phyloP scores from a whole-genome alignment of 441 rosid genomes.

The Jatropha multifida region DNA sequence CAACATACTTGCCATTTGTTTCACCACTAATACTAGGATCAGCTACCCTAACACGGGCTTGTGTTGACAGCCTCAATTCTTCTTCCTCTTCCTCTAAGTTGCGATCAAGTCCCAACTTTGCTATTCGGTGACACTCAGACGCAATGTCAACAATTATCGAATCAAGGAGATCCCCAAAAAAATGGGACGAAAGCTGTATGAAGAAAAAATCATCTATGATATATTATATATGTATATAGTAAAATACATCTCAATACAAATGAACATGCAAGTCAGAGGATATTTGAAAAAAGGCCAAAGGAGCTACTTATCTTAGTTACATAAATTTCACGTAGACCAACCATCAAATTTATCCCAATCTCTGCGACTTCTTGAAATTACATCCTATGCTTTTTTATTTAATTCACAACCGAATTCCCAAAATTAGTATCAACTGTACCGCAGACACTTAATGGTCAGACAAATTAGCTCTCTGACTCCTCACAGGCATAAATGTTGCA shows the following conservation, averaged over 20 bases:
- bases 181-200: conserved; percentile 63
- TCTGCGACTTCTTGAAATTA: too few species aligned
- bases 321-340: neutral
- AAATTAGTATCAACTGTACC: too few species aligned
- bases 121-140: conserved; percentile 90
- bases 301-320: neutral
- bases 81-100: conserved; percentile 87
- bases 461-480: too few species aligned
- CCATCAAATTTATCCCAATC: too few species aligned
- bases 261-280: neutral
- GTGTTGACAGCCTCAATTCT: conserved; percentile 75
- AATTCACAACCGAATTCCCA: too few species aligned
- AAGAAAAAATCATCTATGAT: neutral
- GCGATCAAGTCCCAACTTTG: conserved; percentile 78
- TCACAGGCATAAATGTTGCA: too few species aligned
- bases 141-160: conserved; percentile 92
- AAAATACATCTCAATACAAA: neutral
- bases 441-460: too few species aligned
- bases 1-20: conserved; percentile 73
- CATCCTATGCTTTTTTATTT: too few species aligned
- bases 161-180: conserved; percentile 73
- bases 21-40: conserved; percentile 69
- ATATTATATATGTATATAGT: neutral
- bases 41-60: conserved; percentile 73
- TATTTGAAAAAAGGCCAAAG: too few species aligned